Percentiles rank a stretch among this genome's conserved stretches.
phyloP scores from a whole-genome alignment of 2,329 filamentous ascomycete species.

The Colletotrichum sp. region DNA sequence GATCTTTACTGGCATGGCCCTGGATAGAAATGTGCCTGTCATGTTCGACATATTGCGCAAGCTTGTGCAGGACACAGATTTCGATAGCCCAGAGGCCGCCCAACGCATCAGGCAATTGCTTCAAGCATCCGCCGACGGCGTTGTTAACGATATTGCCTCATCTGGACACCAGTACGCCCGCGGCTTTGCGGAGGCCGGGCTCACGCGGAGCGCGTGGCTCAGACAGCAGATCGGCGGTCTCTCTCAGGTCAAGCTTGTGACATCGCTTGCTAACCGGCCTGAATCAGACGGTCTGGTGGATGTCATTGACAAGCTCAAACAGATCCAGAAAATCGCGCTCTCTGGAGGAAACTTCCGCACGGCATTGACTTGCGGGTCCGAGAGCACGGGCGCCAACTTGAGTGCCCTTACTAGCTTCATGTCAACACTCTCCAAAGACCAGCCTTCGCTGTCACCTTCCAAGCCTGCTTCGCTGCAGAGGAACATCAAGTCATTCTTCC shows the following conservation, averaged over 20 bases:
- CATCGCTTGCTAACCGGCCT: constrained; percentile 75
- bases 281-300: constrained; percentile 74
- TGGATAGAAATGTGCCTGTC: constrained; percentile 87
- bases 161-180: constrained; percentile 89
- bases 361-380: constrained; percentile 84
- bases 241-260: constrained; percentile 85
- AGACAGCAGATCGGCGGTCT: constrained; percentile 90
- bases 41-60: constrained; percentile 89
- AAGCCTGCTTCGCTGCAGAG: constrained; percentile 40
- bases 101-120: constrained; percentile 85
- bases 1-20: constrained; percentile 81
- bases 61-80: constrained; percentile 86
- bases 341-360: constrained; percentile 73
- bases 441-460: constrained; percentile 34
- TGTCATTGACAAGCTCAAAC: constrained; percentile 82
- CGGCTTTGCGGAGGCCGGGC: constrained; percentile 79
- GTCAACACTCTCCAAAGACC: constrained; percentile 55
- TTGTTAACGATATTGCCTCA: constrained; percentile 89
- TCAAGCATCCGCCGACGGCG: constrained; percentile 85
- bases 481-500: constrained; percentile 83
- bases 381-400: constrained; percentile 75
- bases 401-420: constrained; percentile 75
- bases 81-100: constrained; percentile 81
- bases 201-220: constrained; percentile 74
- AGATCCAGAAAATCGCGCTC: constrained; percentile 81